phyloP scores from a whole-genome alignment of 2,329 filamentous ascomycete species.

The Cytospora paraplurivora region DNA sequence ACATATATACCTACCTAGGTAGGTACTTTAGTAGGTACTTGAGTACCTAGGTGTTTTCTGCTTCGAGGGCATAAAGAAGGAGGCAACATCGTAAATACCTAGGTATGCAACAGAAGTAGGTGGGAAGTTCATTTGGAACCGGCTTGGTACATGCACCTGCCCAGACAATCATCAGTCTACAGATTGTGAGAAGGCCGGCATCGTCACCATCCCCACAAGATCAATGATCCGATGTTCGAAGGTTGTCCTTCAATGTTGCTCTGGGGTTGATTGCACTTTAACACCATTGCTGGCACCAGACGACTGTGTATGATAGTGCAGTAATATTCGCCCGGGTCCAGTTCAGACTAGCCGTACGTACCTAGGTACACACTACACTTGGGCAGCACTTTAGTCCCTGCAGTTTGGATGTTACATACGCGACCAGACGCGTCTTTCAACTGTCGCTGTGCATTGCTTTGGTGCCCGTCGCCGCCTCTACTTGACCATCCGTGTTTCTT shows the following conservation, averaged over 20 bases:
- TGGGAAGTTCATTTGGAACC: too few species aligned
- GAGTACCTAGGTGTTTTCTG: too few species aligned
- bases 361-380: not conserved
- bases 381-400: not conserved
- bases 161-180: too few species aligned
- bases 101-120: too few species aligned
- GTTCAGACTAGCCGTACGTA: not conserved
- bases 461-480: conserved; percentile 2
- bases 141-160: too few species aligned
- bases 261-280: not conserved
- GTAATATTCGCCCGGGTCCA: not conserved
- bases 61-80: too few species aligned
- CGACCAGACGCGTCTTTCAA: conserved; percentile 16
- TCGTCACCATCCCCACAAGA: too few species aligned
- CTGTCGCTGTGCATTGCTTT: conserved; percentile 9
- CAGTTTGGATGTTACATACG: not conserved
- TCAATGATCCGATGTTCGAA: not conserved
- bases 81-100: too few species aligned
- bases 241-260: not conserved
- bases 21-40: too few species aligned
- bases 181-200: too few species aligned
- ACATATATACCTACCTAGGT: not conserved
- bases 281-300: not conserved
- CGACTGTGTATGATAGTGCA: not conserved
- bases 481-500: not conserved